Conservation (phyloP, 2,329 filamentous ascomycete genomes). For the Aureobasidium sp. region DNA sequence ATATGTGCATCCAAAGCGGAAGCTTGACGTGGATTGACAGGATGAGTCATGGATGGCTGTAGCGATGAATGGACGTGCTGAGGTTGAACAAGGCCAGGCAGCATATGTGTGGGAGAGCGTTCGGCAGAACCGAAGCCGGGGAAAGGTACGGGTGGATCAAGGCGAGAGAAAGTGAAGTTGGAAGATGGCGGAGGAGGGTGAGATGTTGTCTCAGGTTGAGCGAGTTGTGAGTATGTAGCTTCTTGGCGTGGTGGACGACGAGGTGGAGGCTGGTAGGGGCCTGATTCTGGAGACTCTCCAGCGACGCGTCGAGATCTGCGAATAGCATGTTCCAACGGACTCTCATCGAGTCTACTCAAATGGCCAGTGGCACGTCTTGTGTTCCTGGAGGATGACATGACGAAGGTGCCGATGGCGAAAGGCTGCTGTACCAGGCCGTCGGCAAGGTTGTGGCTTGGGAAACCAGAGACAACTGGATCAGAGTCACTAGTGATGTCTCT, state of each 20-base stretch:
- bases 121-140: slow-evolving; percentile 1
- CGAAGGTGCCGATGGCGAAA: neutral
- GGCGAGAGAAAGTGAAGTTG: slow-evolving; percentile 4
- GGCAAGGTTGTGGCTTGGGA: neutral
- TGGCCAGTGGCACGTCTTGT: neutral
- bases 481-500: neutral
- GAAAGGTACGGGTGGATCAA: slow-evolving; percentile 2
- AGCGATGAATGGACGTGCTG: neutral
- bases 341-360: neutral
- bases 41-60: neutral
- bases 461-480: neutral
- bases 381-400: slow-evolving; percentile 2
- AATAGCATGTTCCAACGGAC: neutral
- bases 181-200: slow-evolving; percentile 12
- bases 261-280: slow-evolving; percentile 2
- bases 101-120: neutral
- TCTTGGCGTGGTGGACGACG: slow-evolving; percentile 1
- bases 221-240: neutral
- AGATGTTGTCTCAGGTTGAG: neutral
- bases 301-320: slow-evolving; percentile 12
- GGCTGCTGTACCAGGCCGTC: neutral
- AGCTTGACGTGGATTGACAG: neutral
- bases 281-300: slow-evolving; percentile 3
- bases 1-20: neutral
- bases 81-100: neutral